Conservation (phyloP, 129 eudicot genomes). For the Arctium lappa region DNA sequence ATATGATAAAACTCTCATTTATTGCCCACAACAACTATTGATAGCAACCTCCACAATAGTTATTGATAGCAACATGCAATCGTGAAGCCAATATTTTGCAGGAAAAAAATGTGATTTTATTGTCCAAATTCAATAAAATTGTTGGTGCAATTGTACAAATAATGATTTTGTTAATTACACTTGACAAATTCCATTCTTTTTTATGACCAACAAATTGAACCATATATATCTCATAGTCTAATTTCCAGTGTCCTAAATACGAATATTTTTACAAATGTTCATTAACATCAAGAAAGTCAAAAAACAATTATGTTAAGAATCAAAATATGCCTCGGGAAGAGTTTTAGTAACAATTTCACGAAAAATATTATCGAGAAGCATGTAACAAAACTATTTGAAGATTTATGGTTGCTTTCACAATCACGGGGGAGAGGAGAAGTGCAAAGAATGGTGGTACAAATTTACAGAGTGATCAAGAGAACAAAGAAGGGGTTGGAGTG, state of each 20-base stretch:
- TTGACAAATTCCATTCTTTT: no score
- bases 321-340: neutral
- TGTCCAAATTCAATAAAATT: no score
- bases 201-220: no score
- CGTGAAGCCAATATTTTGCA: neutral
- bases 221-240: no score
- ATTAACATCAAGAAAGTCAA: neutral
- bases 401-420: no score
- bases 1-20: neutral
- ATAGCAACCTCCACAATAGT: neutral
- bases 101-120: neutral
- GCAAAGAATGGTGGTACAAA: no score
- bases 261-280: neutral
- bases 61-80: neutral
- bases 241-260: neutral
- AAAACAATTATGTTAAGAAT: neutral
- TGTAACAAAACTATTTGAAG: neutral
- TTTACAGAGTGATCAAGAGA: no score
- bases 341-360: no score
- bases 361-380: neutral
- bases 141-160: neutral
- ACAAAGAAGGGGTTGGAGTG: no score
- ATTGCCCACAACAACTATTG: neutral
- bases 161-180: no score
- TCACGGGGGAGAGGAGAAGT: no score